Conservation (phyloP, 306 rosid genomes). For the Dicorynia guianensis region DNA sequence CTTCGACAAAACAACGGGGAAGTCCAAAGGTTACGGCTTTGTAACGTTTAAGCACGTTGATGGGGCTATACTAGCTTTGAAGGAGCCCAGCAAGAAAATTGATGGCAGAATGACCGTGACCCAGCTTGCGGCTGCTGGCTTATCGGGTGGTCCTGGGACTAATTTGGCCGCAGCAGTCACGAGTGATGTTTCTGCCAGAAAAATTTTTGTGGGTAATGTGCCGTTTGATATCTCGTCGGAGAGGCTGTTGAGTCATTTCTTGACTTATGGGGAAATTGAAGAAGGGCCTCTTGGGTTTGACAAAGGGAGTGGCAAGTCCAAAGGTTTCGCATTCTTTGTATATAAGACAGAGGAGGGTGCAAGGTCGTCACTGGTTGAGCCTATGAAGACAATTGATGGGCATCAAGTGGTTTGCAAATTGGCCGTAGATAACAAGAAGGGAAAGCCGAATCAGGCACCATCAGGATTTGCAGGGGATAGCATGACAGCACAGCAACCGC, state of each 20-base stretch:
- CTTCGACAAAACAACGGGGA: slow-evolving; percentile 61
- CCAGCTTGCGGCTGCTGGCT: slow-evolving; percentile 65
- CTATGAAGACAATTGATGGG: slow-evolving; percentile 67
- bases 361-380: slow-evolving; percentile 63
- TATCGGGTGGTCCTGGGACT: slow-evolving; percentile 31
- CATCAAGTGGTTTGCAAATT: slow-evolving; percentile 61
- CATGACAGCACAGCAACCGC: slow-evolving; percentile 40
- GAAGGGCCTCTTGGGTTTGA: slow-evolving; percentile 84
- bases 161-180: slow-evolving; percentile 13
- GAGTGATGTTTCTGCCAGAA: slow-evolving; percentile 51
- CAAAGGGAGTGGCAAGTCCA: slow-evolving; percentile 67
- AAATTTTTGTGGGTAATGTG: slow-evolving; percentile 71
- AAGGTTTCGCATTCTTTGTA: slow-evolving; percentile 70
- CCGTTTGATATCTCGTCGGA: slow-evolving; percentile 66
- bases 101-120: slow-evolving; percentile 79
- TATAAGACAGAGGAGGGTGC: slow-evolving; percentile 72
- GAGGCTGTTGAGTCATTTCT: slow-evolving; percentile 57
- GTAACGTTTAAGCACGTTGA: slow-evolving; percentile 75
- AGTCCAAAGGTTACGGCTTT: slow-evolving; percentile 73
- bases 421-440: slow-evolving; percentile 57
- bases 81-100: slow-evolving; percentile 74
- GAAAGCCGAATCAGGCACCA: slow-evolving; percentile 22
- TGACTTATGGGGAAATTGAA: slow-evolving; percentile 67
- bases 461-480: slow-evolving; percentile 46
- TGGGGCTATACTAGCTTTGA: slow-evolving; percentile 68